Evolutionary conservation across 1,139 yeast species (phyloP).

Genomic region (Tardiomyces blankii): DNA sequence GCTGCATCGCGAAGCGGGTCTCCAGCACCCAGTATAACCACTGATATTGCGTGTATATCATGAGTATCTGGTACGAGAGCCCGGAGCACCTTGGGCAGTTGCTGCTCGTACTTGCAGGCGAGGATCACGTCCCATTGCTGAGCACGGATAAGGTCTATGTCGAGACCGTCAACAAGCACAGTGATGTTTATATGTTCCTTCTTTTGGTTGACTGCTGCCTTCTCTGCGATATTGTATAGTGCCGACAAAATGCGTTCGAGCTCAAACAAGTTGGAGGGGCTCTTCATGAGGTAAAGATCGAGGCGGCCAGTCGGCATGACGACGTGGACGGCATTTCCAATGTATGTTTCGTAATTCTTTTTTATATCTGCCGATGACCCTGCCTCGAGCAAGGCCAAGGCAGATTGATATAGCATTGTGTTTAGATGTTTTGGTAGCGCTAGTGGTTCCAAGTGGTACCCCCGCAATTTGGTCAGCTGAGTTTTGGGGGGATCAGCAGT

Average conservation of each 20-base stretch:
- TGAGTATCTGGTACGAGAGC: conserved; percentile 16
- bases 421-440: background rate
- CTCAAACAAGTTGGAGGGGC: conserved; percentile 19
- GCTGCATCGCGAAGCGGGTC: conserved; percentile 3
- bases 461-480: background rate
- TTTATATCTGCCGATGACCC: conserved; percentile 10
- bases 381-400: conserved; percentile 18
- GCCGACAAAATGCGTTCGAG: conserved; percentile 20
- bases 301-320: conserved; percentile 22
- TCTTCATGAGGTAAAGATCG: conserved; percentile 23
- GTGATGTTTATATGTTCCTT: conserved; percentile 17
- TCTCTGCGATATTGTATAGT: conserved; percentile 20
- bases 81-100: conserved; percentile 14
- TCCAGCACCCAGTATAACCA: conserved; percentile 16
- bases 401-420: conserved; percentile 17
- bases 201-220: conserved; percentile 8
- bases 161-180: conserved; percentile 26
- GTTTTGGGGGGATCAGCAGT: too few relatives aligned
- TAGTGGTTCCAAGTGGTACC: background rate
- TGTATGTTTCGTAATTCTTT: conserved; percentile 12
- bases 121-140: conserved; percentile 26
- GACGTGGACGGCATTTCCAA: conserved; percentile 19
- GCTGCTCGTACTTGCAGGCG: conserved; percentile 19
- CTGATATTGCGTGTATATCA: conserved; percentile 17
- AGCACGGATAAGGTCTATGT: conserved; percentile 16